phyloP scores from a whole-genome alignment of 768 basidiomycete genomes.

The Dioszegia hungarica region DNA sequence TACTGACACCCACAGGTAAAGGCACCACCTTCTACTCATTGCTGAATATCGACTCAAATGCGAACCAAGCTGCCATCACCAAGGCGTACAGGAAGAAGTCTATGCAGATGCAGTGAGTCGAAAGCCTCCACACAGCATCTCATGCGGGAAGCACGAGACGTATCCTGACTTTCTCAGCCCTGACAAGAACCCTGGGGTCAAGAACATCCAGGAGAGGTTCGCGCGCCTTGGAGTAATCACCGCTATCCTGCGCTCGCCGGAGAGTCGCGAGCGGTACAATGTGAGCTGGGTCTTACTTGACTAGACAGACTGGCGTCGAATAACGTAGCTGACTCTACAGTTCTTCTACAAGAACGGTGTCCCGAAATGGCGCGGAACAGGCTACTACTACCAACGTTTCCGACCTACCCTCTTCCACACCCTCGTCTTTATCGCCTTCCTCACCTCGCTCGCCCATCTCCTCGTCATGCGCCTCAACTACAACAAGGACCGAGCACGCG shows the following conservation, averaged over 20 bases:
- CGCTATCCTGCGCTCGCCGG: conserved; percentile 70
- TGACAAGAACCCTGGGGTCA: conserved; percentile 87
- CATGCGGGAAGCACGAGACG: too few relatives aligned
- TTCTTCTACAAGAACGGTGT: conserved; percentile 95
- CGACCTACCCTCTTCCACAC: conserved; percentile 86
- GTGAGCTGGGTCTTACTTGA: conserved; percentile 18
- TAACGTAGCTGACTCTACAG: conserved; percentile 15
- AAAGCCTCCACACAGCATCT: too few relatives aligned
- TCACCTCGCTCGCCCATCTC: conserved; percentile 79
- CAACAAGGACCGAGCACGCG: conserved; percentile 63
- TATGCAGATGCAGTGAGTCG: conserved; percentile 75
- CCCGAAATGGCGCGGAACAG: conserved; percentile 90
- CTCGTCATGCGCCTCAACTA: conserved; percentile 73
- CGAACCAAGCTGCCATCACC: conserved; percentile 62
- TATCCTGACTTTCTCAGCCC: conserved; percentile 63
- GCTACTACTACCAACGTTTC: conserved; percentile 94
- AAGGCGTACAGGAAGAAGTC: conserved; percentile 91
- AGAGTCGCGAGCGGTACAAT: conserved; percentile 69
- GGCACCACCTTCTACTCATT: conserved; percentile 95
- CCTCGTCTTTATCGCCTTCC: conserved; percentile 64
- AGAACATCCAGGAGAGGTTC: conserved; percentile 79
- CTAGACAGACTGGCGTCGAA: not conserved
- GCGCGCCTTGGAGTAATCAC: conserved; percentile 83
- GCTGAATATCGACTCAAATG: conserved; percentile 72
- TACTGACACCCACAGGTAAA: conserved; percentile 55